phyloP scores from a whole-genome alignment of 2,329 filamentous ascomycete genomes.

The Pseudonectria foliicola region DNA sequence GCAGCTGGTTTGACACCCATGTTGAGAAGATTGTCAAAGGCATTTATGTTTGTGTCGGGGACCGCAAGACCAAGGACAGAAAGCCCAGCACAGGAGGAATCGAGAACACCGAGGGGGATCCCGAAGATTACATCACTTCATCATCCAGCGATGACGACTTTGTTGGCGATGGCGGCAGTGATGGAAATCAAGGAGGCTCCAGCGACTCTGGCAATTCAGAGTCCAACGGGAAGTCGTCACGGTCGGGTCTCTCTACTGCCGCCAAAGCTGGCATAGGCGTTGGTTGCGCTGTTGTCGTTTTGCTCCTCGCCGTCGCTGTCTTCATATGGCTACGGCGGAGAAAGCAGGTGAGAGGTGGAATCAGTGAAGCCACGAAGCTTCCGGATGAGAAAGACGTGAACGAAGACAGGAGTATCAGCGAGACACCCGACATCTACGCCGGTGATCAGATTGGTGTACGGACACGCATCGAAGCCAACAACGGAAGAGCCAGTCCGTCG shows the following conservation, averaged over 20 bases:
- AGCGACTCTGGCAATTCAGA: no score
- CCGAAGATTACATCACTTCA: conserved; percentile 17
- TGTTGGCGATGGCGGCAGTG: no score
- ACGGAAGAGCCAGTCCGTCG: conserved; percentile 12
- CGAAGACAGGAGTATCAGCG: conserved; percentile 12
- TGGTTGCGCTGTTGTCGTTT: conserved; percentile 8
- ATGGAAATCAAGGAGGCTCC: no score
- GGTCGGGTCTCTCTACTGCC: conserved; percentile 15
- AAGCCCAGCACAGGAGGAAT: conserved; percentile 21
- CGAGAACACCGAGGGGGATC: conserved; percentile 19
- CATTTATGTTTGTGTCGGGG: conserved; percentile 18
- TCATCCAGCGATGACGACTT: conserved; percentile 5
- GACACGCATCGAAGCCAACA: conserved; percentile 21
- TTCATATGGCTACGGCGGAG: conserved; percentile 15
- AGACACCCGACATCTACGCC: conserved; percentile 13
- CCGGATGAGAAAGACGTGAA: conserved; percentile 8
- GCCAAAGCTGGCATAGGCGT: conserved; percentile 19
- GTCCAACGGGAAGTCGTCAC: background rate
- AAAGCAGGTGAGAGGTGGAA: no score
- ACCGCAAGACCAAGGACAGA: conserved; percentile 19
- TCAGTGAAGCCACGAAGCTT: background rate
- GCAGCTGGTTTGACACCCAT: conserved; percentile 24
- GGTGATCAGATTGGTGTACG: conserved; percentile 17
- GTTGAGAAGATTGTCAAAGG: conserved; percentile 19
- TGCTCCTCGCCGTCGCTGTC: conserved; percentile 8